A percentile compares a stretch with the other conserved stretches of the same genome.
These are phyloP conservation scores for Sicyos edulis DNA, from an alignment of 306 rosid species.

Conservation along the genomic window DNA sequence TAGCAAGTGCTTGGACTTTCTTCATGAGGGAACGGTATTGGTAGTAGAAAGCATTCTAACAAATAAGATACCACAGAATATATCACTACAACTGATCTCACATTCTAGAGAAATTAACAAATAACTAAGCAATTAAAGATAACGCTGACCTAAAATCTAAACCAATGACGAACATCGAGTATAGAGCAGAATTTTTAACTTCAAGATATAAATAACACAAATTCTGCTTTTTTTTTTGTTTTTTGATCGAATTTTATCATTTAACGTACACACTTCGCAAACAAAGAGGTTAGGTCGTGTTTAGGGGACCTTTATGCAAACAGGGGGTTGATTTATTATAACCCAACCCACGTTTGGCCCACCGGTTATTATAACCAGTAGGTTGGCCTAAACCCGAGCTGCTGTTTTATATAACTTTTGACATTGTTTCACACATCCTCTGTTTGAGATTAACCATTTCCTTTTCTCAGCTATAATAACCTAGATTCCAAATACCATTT, in stretches of 20 bases:
- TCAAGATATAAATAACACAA: neutral
- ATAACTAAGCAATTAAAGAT: neutral
- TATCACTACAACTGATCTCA: neutral
- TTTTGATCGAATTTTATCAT: neutral
- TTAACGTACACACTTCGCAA: no score
- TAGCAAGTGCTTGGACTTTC: constrained; percentile 8
- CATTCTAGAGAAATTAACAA: neutral
- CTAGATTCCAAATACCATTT: no score
- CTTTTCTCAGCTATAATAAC: no score
- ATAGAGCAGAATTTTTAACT: neutral
- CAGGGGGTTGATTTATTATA: no score
- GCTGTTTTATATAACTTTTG: no score
- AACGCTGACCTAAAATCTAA: neutral
- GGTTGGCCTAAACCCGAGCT: no score
- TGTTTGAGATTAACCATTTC: no score
- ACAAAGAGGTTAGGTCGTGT: neutral
- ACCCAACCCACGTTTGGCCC: no score
- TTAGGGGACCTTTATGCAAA: no score
- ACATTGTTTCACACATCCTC: no score
- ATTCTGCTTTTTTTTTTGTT: neutral
- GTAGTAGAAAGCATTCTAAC: constrained; percentile 21
- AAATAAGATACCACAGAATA: neutral
- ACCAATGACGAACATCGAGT: neutral
- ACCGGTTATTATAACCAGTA: no score
- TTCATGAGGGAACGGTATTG: constrained; percentile 13